phyloP scores from a whole-genome alignment of 352 stramenopile species.

The Phytopythium cucurbitacearum region DNA sequence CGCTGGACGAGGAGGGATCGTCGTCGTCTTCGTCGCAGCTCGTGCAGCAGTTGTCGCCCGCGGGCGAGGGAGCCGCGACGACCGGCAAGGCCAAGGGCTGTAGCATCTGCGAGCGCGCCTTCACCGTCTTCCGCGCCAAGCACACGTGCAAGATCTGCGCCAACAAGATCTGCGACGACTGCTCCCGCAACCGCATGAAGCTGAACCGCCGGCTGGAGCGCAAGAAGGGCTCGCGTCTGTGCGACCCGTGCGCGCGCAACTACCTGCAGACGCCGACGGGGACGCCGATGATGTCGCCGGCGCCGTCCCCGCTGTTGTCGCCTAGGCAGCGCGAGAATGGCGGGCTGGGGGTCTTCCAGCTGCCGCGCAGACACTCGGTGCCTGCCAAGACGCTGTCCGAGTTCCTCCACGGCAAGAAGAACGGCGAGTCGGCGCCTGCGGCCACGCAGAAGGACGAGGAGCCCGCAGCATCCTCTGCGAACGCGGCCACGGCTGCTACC shows the following conservation, averaged over 20 bases:
- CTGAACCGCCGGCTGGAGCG: slow-evolving; percentile 59
- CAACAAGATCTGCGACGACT: slow-evolving; percentile 77
- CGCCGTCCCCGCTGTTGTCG: slow-evolving; percentile 18
- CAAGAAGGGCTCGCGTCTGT: slow-evolving; percentile 69
- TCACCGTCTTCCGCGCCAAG: slow-evolving; percentile 75
- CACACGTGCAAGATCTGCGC: slow-evolving; percentile 76
- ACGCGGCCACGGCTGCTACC: neutral
- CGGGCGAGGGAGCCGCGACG: slow-evolving; percentile 11
- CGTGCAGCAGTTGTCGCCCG: neutral
- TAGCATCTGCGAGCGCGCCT: slow-evolving; percentile 63
- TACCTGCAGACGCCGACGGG: slow-evolving; percentile 42
- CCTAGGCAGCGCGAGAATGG: slow-evolving; percentile 12
- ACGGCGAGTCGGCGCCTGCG: neutral
- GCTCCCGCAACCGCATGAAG: slow-evolving; percentile 79
- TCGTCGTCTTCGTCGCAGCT: neutral
- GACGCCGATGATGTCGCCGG: slow-evolving; percentile 18
- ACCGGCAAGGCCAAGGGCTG: slow-evolving; percentile 31
- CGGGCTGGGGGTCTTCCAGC: neutral
- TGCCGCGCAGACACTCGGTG: slow-evolving; percentile 20
- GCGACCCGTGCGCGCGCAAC: slow-evolving; percentile 61
- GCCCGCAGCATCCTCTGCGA: neutral
- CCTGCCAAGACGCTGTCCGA: slow-evolving; percentile 15
- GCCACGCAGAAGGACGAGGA: neutral
- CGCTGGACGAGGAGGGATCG: slow-evolving; percentile 22
- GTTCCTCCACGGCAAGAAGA: slow-evolving; percentile 12